Conservation (phyloP, 352 stramenopile species). For the Phytopythium oedochilum region DNA sequence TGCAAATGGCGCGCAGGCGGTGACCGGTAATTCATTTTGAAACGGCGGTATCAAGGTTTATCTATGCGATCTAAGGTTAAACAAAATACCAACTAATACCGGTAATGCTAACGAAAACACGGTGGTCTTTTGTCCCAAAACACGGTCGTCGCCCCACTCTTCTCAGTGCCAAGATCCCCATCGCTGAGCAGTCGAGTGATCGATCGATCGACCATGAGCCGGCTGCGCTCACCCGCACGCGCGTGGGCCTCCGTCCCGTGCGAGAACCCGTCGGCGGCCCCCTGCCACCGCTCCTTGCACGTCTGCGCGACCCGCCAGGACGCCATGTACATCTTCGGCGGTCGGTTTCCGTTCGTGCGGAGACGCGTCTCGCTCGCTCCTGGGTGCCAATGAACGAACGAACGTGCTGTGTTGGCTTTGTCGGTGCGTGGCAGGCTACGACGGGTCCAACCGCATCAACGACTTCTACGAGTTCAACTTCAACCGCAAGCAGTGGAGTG, state of each 20-base stretch:
- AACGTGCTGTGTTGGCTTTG: too few relatives aligned
- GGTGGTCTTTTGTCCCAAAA: too few relatives aligned
- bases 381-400: too few relatives aligned
- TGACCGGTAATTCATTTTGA: background rate
- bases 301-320: slow-evolving; percentile 88
- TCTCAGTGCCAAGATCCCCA: too few relatives aligned
- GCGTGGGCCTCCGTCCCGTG: slow-evolving; percentile 74
- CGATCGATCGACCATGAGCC: background rate
- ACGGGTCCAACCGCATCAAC: slow-evolving; percentile 90
- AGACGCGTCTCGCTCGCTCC: too few relatives aligned
- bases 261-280: slow-evolving; percentile 76
- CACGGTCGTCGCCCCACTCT: too few relatives aligned
- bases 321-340: slow-evolving; percentile 92
- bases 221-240: slow-evolving; percentile 38
- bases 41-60: too few relatives aligned
- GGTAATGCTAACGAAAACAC: too few relatives aligned
- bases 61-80: too few relatives aligned
- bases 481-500: slow-evolving; percentile 69
- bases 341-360: too few relatives aligned
- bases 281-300: slow-evolving; percentile 93
- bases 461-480: slow-evolving; percentile 94
- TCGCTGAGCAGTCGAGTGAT: too few relatives aligned
- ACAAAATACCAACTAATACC: too few relatives aligned
- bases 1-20: slow-evolving; percentile 2
- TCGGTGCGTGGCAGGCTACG: slow-evolving; percentile 72